Evolutionary conservation across 2,329 filamentous ascomycete genomes (phyloP).

Genomic region (Ophiocordyceps camponoti-rufipedis): DNA sequence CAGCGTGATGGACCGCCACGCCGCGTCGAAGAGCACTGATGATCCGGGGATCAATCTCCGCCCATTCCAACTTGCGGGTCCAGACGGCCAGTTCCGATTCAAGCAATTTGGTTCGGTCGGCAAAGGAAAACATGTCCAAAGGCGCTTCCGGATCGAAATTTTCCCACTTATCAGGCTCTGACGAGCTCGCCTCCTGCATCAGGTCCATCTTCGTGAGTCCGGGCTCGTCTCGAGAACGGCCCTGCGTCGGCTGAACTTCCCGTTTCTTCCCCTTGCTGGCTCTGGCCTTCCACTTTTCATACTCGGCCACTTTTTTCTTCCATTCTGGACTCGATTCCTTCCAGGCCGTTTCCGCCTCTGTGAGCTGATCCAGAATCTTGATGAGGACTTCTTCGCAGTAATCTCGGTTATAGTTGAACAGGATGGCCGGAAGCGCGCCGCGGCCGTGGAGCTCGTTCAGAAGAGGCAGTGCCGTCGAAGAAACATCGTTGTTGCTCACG

Average conservation of each 20-base stretch:
- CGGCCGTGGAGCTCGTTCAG: slow-evolving; percentile 36
- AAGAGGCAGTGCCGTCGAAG: background rate
- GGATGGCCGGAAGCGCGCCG: slow-evolving; percentile 50
- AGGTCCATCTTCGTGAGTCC: slow-evolving; percentile 34
- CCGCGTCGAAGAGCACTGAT: slow-evolving; percentile 46
- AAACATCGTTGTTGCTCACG: background rate
- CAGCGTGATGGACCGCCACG: slow-evolving; percentile 60
- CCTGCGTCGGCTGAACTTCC: slow-evolving; percentile 16
- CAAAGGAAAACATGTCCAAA: slow-evolving; percentile 46
- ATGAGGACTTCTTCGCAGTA: slow-evolving; percentile 42
- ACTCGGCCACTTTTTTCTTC: slow-evolving; percentile 39
- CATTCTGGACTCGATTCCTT: slow-evolving; percentile 39
- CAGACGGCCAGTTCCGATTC: slow-evolving; percentile 39
- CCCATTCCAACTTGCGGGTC: slow-evolving; percentile 28
- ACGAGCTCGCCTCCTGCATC: slow-evolving; percentile 33
- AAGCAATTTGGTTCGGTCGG: slow-evolving; percentile 39
- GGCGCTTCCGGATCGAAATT: slow-evolving; percentile 49
- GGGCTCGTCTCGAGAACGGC: slow-evolving; percentile 3
- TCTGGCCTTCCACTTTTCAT: slow-evolving; percentile 32
- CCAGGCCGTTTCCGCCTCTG: slow-evolving; percentile 19
- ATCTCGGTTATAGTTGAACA: slow-evolving; percentile 59
- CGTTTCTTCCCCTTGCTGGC: slow-evolving; percentile 6
- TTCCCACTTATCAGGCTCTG: slow-evolving; percentile 36
- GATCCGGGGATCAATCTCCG: slow-evolving; percentile 27
- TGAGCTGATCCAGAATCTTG: slow-evolving; percentile 31